A percentile compares a stretch with the other conserved stretches of the same genome.
phyloP scores from a whole-genome alignment of 495 filamentous ascomycete species.

The Tuber indicum region DNA sequence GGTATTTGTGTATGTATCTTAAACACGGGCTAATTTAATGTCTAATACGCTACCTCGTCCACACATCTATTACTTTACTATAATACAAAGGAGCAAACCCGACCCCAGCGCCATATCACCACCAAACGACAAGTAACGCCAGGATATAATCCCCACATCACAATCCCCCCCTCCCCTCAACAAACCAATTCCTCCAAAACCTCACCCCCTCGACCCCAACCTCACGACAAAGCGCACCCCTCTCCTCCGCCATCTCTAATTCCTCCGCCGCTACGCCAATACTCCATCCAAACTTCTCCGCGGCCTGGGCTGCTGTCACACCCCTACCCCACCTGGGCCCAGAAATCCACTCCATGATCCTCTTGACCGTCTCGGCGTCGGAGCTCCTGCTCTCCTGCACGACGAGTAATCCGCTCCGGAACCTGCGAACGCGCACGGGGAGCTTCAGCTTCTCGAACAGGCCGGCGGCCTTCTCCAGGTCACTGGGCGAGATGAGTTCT shows the following conservation, averaged over 20 bases:
- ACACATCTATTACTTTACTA: not conserved
- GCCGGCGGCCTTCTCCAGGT: slow-evolving; percentile 82
- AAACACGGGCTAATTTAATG: not conserved
- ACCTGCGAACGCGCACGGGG: slow-evolving; percentile 76
- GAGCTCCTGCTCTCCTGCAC: slow-evolving; percentile 84
- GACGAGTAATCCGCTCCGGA: slow-evolving; percentile 86
- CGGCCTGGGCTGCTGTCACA: slow-evolving; percentile 81
- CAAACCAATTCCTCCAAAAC: slow-evolving; percentile 67
- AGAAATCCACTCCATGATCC: slow-evolving; percentile 65
- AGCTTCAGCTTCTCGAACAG: slow-evolving; percentile 84
- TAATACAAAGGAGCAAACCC: not conserved
- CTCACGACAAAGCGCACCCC: slow-evolving; percentile 73
- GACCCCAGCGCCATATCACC: not conserved
- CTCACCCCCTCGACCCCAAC: slow-evolving; percentile 73
- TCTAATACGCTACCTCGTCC: not conserved
- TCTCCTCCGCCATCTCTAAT: slow-evolving; percentile 92
- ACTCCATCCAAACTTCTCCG: slow-evolving; percentile 93
- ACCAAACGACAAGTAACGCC: not conserved
- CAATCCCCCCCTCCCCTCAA: not conserved
- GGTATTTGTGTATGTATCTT: not conserved
- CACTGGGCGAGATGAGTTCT: slow-evolving; percentile 82
- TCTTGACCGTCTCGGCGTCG: slow-evolving; percentile 78
- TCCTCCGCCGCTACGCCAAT: slow-evolving; percentile 96
- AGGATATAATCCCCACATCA: not conserved
- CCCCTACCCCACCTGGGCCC: slow-evolving; percentile 57